phyloP scores from a whole-genome alignment of 345 rosid species.

The Melaleuca alternifolia region DNA sequence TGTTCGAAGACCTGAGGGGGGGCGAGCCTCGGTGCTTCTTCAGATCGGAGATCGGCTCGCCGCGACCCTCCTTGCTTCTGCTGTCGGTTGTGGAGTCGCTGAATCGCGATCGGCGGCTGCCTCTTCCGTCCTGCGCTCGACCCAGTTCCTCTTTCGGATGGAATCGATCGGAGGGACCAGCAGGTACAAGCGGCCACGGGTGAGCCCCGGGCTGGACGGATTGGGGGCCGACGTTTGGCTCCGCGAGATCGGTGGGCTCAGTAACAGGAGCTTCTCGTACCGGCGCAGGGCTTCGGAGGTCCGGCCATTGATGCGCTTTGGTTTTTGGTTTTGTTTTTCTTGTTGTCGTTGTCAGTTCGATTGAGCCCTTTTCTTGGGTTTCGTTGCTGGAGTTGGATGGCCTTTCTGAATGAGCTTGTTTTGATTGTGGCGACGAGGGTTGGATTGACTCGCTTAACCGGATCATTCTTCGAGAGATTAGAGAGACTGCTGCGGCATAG shows the following conservation, averaged over 20 bases:
- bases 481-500: neutral
- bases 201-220: conserved; percentile 15
- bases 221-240: conserved; percentile 53
- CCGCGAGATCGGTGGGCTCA: conserved; percentile 71
- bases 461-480: neutral
- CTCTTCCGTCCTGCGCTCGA: neutral
- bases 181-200: conserved; percentile 16
- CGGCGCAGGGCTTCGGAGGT: conserved; percentile 83
- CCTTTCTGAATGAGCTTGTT: neutral
- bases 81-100: too few species aligned
- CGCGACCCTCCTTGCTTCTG: neutral
- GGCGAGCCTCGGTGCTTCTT: too few species aligned
- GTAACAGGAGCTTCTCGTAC: conserved; percentile 47
- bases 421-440: neutral
- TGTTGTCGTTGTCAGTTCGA: neutral
- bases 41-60: neutral
- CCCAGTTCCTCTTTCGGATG: neutral
- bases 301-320: neutral
- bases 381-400: neutral
- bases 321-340: neutral
- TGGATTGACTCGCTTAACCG: neutral
- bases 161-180: neutral
- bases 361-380: neutral
- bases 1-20: neutral
- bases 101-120: neutral